Conservation (phyloP, 495 filamentous ascomycete species). For the Extremus antarcticus region DNA sequence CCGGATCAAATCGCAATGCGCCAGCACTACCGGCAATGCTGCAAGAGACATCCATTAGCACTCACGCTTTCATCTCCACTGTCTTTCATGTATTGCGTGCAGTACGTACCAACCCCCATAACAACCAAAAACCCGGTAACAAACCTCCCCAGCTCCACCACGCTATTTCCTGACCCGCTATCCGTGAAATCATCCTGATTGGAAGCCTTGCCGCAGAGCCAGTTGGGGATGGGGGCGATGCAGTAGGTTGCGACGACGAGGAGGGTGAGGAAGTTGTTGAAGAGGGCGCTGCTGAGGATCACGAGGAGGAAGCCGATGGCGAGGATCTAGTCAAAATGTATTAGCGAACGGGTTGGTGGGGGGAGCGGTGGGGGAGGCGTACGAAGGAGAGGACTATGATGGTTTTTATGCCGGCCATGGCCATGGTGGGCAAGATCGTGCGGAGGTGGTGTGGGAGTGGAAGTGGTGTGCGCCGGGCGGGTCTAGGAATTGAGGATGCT, state of each 20-base stretch:
- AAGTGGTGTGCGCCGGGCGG: not conserved
- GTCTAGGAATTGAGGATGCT: no score
- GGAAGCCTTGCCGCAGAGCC: constrained; percentile 75
- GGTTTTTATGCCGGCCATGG: constrained; percentile 90
- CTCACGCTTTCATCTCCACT: not conserved
- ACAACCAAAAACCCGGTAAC: constrained; percentile 93
- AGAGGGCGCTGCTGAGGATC: constrained; percentile 93
- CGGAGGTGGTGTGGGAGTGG: not conserved
- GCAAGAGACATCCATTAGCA: not conserved
- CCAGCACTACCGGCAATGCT: constrained; percentile 88
- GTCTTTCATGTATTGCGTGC: not conserved
- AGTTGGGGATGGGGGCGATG: constrained; percentile 88
- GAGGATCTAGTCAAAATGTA: constrained; percentile 50
- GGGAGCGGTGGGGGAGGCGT: constrained; percentile 24
- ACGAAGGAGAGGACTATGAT: constrained; percentile 98
- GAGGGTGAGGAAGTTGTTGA: constrained; percentile 81
- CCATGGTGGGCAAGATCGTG: constrained; percentile 26
- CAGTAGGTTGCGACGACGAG: constrained; percentile 93
- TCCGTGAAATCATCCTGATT: constrained; percentile 98
- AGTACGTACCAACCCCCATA: constrained; percentile 83
- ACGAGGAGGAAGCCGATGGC: constrained; percentile 98
- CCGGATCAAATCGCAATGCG: constrained; percentile 69
- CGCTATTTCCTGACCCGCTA: constrained; percentile 62
- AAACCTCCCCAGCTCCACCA: constrained; percentile 87
- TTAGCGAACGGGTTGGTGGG: constrained; percentile 10